phyloP scores from a whole-genome alignment of 2,329 filamentous ascomycete genomes.

The Calonectria fujianensis region DNA sequence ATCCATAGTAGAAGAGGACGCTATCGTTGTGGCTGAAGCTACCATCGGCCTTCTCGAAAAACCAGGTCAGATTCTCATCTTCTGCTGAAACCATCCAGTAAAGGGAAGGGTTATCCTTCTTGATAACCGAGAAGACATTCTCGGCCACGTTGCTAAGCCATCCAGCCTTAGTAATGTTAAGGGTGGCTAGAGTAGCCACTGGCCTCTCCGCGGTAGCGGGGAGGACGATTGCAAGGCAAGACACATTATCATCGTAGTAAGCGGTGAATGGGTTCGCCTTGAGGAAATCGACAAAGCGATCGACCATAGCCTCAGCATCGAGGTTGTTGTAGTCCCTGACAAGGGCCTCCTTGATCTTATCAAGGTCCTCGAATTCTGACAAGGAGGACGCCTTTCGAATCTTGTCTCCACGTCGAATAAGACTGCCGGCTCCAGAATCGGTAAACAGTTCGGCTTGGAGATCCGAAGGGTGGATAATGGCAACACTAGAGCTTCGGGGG shows the following conservation, averaged over 20 bases:
- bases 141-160: neutral
- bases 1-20: neutral
- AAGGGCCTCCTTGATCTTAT: neutral
- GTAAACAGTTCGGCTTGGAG: slow-evolving; percentile 98
- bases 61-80: slow-evolving; percentile 98
- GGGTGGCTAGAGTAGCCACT: neutral
- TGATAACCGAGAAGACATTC: slow-evolving; percentile 84
- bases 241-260: slow-evolving; percentile 85
- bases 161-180: neutral
- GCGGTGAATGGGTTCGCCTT: slow-evolving; percentile 88
- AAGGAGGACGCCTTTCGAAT: neutral
- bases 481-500: slow-evolving; percentile 93
- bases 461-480: slow-evolving; percentile 97
- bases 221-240: neutral
- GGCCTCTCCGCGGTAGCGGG: neutral
- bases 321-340: neutral
- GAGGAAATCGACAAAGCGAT: slow-evolving; percentile 68
- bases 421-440: slow-evolving; percentile 78
- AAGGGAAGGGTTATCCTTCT: slow-evolving; percentile 92
- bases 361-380: neutral
- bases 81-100: slow-evolving; percentile 97
- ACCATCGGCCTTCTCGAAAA: slow-evolving; percentile 97
- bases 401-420: neutral
- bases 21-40: slow-evolving; percentile 64
- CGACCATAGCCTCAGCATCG: neutral